A percentile compares a stretch with the other conserved stretches of the same genome.
These are phyloP conservation scores for Sisymbrium irio DNA, from an alignment of 345 rosid species.

Conservation along the genomic window DNA sequence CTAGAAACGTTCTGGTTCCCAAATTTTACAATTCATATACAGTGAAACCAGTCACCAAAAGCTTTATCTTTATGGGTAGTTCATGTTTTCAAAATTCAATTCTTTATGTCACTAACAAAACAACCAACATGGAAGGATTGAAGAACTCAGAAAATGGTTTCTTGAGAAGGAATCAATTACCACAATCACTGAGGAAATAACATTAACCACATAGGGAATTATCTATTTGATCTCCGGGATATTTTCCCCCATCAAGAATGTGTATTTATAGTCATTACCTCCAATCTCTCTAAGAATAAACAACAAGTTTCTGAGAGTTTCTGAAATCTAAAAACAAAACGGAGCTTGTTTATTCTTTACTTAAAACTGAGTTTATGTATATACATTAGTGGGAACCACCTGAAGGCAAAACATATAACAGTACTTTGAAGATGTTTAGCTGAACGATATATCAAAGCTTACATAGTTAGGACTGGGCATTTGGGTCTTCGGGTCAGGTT, in stretches of 20 bases:
- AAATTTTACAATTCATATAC: conserved; percentile 36
- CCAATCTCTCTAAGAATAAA: conserved; percentile 50
- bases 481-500: no score
- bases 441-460: not conserved
- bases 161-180: not conserved
- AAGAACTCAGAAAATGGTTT: no score
- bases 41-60: not conserved
- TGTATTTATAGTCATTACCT: conserved; percentile 42
- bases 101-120: no score
- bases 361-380: not conserved
- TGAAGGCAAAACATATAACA: conserved; percentile 24
- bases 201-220: conserved; percentile 30
- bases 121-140: no score
- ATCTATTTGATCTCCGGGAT: conserved; percentile 9
- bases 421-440: conserved; percentile 22
- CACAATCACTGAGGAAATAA: conserved; percentile 9
- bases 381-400: conserved; percentile 8
- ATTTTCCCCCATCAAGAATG: conserved; percentile 7
- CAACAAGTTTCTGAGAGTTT: conserved; percentile 29
- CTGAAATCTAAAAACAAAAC: conserved; percentile 25
- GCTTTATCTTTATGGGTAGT: no score
- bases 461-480: not conserved
- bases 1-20: conserved; percentile 40
- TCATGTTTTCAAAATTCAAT: no score
- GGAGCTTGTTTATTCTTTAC: not conserved